These are phyloP conservation scores for Aspergillus cejpii DNA, from an alignment of 2,329 filamentous ascomycete genomes.

Conservation along the genomic window DNA sequence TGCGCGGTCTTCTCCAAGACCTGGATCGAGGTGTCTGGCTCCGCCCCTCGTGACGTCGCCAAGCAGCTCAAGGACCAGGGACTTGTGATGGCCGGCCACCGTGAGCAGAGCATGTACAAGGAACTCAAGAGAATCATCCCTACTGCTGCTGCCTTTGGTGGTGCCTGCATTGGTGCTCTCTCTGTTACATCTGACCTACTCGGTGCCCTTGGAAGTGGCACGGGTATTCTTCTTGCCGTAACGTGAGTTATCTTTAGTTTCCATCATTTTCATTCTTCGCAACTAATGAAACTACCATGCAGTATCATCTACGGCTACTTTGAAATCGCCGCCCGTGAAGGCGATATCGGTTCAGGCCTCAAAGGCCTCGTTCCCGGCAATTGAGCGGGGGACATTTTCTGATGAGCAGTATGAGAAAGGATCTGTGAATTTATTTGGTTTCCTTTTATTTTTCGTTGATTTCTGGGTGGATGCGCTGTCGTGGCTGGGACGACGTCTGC, in stretches of 20 bases:
- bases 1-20: constrained; percentile 99
- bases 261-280: neutral
- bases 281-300: constrained; percentile 27
- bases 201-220: constrained; percentile 91
- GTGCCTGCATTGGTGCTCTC: constrained; percentile 96
- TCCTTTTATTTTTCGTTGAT: constrained; percentile 22
- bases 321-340: constrained; percentile 97
- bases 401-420: constrained; percentile 30
- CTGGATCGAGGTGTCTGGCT: constrained; percentile 99
- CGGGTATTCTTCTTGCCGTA: constrained; percentile 94
- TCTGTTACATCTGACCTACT: constrained; percentile 93
- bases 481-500: constrained; percentile 14
- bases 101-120: constrained; percentile 99
- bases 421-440: constrained; percentile 20
- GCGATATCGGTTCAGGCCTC: constrained; percentile 71
- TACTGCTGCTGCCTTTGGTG: constrained; percentile 94
- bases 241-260: constrained; percentile 61
- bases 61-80: constrained; percentile 99
- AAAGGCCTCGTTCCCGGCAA: constrained; percentile 56
- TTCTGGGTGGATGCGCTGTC: constrained; percentile 25
- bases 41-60: constrained; percentile 92
- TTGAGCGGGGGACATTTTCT: constrained; percentile 30
- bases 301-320: constrained; percentile 99
- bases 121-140: constrained; percentile 99
- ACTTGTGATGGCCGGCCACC: constrained; percentile 97